A percentile compares a stretch with the other conserved stretches of the same genome.
phyloP scores from a whole-genome alignment of 106 monocot species.

The Dendrobium nobile region DNA sequence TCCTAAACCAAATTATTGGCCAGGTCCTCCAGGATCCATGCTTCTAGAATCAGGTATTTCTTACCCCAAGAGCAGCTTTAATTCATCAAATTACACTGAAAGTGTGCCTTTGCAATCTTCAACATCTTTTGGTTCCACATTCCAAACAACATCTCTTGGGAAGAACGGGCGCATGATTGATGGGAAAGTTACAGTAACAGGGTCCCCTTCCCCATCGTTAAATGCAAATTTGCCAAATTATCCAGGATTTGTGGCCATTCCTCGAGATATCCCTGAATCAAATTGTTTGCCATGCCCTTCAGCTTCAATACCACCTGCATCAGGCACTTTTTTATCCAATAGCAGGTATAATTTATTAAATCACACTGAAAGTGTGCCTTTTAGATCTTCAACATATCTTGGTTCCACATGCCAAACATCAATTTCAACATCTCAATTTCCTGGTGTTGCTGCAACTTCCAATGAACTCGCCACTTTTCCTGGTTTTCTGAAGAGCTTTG shows the following conservation, averaged over 20 bases:
- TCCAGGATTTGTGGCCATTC: neutral
- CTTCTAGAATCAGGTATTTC: neutral
- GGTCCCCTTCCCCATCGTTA: neutral
- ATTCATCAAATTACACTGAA: neutral
- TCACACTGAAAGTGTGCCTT: neutral
- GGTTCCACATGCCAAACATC: neutral
- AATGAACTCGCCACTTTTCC: slow-evolving; percentile 17
- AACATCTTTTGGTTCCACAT: neutral
- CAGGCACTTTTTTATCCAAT: neutral
- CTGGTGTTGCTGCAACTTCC: neutral
- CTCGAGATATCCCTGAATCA: neutral
- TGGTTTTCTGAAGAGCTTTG: slow-evolving; percentile 20
- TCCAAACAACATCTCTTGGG: slow-evolving; percentile 2
- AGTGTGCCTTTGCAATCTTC: neutral
- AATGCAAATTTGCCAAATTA: neutral
- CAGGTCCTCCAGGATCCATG: neutral
- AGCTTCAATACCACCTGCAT: neutral
- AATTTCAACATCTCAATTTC: slow-evolving; percentile 4
- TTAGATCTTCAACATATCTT: neutral
- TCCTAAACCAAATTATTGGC: neutral
- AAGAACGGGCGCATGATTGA: neutral
- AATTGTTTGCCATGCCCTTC: neutral
- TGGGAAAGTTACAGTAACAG: neutral
- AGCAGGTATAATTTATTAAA: neutral
- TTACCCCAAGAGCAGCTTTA: neutral